Percentiles rank a stretch among this genome's conserved stretches.
These are phyloP conservation scores for Conticribra weissflogii DNA, from an alignment of 108 stramenopile genomes.

Conservation along the genomic window DNA sequence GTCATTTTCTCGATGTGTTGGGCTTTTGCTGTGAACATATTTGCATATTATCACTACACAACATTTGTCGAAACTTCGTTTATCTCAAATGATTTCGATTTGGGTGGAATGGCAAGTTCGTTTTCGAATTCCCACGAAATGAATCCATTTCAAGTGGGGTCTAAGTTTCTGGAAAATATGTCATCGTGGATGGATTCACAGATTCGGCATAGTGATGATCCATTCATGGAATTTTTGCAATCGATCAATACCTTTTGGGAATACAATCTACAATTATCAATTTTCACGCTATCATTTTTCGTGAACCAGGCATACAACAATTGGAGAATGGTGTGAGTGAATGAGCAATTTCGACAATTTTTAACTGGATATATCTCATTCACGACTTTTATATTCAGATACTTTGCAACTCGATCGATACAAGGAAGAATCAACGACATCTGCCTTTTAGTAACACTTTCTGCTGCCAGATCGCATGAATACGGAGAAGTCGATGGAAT, in stretches of 20 bases:
- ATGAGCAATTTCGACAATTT: not conserved
- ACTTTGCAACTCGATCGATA: conserved; percentile 52
- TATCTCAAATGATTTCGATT: conserved; percentile 11
- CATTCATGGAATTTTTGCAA: conserved; percentile 38
- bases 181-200: conserved; percentile 35
- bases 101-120: no score
- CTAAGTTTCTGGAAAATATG: conserved; percentile 10
- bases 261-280: conserved; percentile 57
- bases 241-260: conserved; percentile 60
- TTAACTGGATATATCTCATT: no score
- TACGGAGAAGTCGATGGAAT: conserved; percentile 37
- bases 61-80: conserved; percentile 19
- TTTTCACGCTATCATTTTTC: conserved; percentile 62
- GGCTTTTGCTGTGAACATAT: conserved; percentile 35
- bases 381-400: not conserved
- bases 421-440: conserved; percentile 72
- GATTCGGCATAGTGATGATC: conserved; percentile 51
- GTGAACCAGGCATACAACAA: conserved; percentile 56
- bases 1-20: conserved; percentile 15
- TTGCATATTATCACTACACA: conserved; percentile 42
- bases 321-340: conserved; percentile 45
- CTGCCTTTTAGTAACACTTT: conserved; percentile 51
- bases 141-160: no score
- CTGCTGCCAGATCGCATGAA: conserved; percentile 32
- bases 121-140: no score